Conservation (phyloP, 352 stramenopile genomes). For the Phytophthora europaea region DNA sequence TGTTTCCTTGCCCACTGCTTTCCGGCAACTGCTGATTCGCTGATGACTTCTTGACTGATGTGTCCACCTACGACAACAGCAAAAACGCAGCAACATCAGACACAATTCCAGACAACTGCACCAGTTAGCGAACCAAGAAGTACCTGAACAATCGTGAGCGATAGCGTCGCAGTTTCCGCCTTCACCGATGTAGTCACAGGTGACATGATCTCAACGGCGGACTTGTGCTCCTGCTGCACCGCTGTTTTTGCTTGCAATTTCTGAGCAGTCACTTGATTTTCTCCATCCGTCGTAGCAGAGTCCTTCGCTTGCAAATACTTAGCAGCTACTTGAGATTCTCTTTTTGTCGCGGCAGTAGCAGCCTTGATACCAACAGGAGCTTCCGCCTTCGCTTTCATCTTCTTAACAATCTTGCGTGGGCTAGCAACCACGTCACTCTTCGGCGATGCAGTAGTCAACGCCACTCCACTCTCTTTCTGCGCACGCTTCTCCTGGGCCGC, state of each 20-base stretch:
- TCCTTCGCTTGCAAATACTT: neutral
- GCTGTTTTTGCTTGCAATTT: neutral
- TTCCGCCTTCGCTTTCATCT: neutral
- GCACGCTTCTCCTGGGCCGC: neutral
- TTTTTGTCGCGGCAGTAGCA: neutral
- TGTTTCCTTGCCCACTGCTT: neutral
- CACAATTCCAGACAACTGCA: neutral
- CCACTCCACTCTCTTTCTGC: slow-evolving; percentile 1
- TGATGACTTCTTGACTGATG: neutral
- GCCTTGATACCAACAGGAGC: neutral
- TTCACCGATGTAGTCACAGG: neutral
- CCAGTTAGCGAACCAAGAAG: neutral
- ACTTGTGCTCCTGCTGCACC: neutral
- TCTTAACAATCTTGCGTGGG: neutral
- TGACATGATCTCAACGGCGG: neutral
- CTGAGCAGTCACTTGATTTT: neutral
- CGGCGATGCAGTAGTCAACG: neutral
- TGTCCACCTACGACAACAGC: neutral
- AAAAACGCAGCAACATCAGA: neutral
- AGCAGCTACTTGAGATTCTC: neutral
- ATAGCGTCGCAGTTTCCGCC: neutral
- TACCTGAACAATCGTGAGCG: neutral
- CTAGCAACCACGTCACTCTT: slow-evolving; percentile 6
- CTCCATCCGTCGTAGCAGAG: neutral
- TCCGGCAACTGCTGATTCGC: neutral